Conservation (phyloP, 164 flowering plant genomes). For the Umbilicus rupestris region DNA sequence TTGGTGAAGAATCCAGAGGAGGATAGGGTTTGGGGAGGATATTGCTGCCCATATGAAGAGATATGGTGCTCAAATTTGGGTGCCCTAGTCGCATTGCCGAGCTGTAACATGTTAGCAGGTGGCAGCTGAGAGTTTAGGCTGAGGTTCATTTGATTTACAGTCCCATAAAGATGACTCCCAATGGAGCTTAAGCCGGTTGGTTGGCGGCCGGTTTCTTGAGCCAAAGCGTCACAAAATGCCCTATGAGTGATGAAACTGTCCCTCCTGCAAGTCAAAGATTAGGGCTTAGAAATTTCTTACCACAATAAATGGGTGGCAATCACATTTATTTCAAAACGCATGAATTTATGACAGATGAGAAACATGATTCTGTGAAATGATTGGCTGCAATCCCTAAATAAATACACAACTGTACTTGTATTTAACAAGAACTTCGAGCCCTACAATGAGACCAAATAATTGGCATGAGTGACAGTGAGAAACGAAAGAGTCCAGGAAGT, state of each 20-base stretch:
- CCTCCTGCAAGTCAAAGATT: constrained; percentile 40
- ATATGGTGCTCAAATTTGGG: constrained; percentile 29
- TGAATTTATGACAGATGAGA: background rate
- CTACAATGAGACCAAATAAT: constrained; percentile 6
- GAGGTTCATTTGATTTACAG: constrained; percentile 32
- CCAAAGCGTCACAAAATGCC: constrained; percentile 87
- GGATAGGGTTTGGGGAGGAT: constrained; percentile 15
- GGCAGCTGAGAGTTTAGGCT: constrained; percentile 30
- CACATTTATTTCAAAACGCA: constrained; percentile 1
- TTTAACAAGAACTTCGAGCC: background rate
- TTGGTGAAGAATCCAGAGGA: constrained; percentile 28
- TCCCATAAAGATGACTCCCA: constrained; percentile 49
- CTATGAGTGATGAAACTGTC: constrained; percentile 90
- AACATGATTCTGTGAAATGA: background rate
- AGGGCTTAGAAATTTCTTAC: background rate
- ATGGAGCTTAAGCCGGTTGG: constrained; percentile 44
- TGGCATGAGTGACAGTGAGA: constrained; percentile 5
- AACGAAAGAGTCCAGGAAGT: background rate
- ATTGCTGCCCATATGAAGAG: constrained; percentile 17
- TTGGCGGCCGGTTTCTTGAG: constrained; percentile 74
- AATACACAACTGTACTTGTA: background rate
- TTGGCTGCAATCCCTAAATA: constrained; percentile 5
- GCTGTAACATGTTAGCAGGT: constrained; percentile 31
- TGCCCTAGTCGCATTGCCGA: constrained; percentile 26
- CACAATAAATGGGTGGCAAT: background rate